Base-by-base conservation (phyloP, 2,329 filamentous ascomycete species). In the Helotiales sp. region DNA sequence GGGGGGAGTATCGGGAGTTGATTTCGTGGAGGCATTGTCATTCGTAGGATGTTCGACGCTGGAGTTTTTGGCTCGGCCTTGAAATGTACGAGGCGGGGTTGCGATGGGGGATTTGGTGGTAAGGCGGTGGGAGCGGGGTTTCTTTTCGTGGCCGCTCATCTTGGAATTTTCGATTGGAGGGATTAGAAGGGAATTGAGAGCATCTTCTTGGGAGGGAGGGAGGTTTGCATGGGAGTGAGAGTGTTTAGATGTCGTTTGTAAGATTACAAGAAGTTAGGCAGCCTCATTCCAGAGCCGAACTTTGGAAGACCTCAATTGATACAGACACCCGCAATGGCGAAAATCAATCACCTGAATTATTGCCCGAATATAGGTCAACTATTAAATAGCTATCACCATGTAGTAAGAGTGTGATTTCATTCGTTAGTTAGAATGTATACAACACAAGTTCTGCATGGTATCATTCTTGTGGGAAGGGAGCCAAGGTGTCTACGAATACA, bases 81-180 rank as follows among this genome's bases (percentile, higher is more conserved):
- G 54, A 9, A 66, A 52, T 17, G 63, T 63, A 12, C 57, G 65
- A 8, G 62, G 60, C n/a, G 66, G 66, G 17, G 59, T 55, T 15
- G 64, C 64, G 50, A 68, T 69, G n/a, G 59, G 61, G 30, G 57
- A 59, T 60, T 63, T 63, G 31, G 51, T 34, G 19, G 55, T 17
- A 19, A 46, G n/a, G 22, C 57, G 55, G 46, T 55, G 42, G 17
- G 52, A 29, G 50, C 58, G 58, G 33, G 58, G 34, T 55, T 63
- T 63, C 54, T 63, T 63, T 44, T 63, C 61, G 44, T 61, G 61
- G 40, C 47, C 25, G 42, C 59, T 63, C 61, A 63, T 63, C 49
- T 44, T 61, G 51, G 24, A 13, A 24, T 44, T 9, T 4, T 12
- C n/a, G 6, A 12, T 49, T n/a, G 46, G 10, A 36, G 29, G n/a